Evolutionary conservation across 2,329 filamentous ascomycete species (phyloP).

Genomic region (Claviceps pazoutovae): DNA sequence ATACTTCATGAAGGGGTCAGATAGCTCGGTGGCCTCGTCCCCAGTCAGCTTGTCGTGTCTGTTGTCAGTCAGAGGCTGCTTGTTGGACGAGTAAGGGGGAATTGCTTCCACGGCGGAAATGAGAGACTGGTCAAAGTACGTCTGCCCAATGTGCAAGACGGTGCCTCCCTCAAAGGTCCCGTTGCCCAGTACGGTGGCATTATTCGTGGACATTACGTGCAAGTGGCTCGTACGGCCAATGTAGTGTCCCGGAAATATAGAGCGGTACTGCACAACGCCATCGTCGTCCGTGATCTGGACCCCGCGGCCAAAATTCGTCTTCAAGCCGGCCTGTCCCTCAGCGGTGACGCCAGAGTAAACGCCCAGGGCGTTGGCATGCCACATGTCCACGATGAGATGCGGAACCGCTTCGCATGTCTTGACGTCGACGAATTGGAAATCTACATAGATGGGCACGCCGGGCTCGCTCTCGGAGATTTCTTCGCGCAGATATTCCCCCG

Average conservation of each 20-base stretch:
- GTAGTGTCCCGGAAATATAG: conserved; percentile 31
- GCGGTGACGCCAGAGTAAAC: conserved; percentile 28
- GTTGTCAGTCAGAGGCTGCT: conserved; percentile 32
- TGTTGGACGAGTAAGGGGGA: conserved; percentile 31
- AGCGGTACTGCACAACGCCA: conserved; percentile 27
- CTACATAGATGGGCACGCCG: conserved; percentile 26
- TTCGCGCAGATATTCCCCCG: conserved; percentile 23
- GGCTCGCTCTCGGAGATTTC: conserved; percentile 26
- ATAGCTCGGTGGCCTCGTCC: conserved; percentile 30
- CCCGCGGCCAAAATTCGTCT: conserved; percentile 25
- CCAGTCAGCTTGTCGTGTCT: conserved; percentile 31
- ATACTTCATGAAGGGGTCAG: conserved; percentile 45
- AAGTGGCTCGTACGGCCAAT: conserved; percentile 26
- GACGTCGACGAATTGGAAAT: conserved; percentile 29
- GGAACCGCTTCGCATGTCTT: conserved; percentile 26
- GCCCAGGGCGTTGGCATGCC: conserved; percentile 32
- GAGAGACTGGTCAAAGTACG: conserved; percentile 40
- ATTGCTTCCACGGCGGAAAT: conserved; percentile 34
- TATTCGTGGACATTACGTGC: conserved; percentile 19
- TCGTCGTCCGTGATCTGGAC: conserved; percentile 25
- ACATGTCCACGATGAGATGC: conserved; percentile 27
- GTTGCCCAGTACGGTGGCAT: conserved; percentile 28
- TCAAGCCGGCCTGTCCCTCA: conserved; percentile 21
- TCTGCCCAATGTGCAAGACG: conserved; percentile 45
- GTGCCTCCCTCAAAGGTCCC: conserved; percentile 34